Base-by-base conservation (phyloP, 2,329 filamentous ascomycete species). In the Thielaviopsis euricoi region DNA sequence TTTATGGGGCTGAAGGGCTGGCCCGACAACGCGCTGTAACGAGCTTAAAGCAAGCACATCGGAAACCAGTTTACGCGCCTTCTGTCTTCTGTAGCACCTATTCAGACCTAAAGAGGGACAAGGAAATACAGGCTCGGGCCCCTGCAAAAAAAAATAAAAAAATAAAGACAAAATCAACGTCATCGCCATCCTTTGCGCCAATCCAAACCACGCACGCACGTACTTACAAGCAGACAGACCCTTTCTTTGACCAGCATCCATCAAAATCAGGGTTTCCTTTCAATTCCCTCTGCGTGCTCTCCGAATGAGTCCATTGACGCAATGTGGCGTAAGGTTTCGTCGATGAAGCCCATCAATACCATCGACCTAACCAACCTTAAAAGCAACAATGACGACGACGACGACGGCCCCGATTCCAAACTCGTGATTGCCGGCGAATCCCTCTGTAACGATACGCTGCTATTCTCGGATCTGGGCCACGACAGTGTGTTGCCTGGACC, bases 291-390 rank as follows among this genome's bases (percentile, higher is more conserved):
- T 2, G 49, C 21, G 22, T 13, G 26, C 17, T 53, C 19, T 52
- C 50, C 56, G 56, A 17, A 57, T 57, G 56, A 48, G 15, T 37
- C 13, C 23, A 22, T 17, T 17, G 51, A 19, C 40, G 50, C n/a
- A 26, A 46, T 51, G 22, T 13, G n/a, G 22, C 22, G 25, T 48
- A 22, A 50, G 26, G 33, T 53, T 29, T 46, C 52, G 56, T 57
- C 50, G 25, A 53, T 57, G 49, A 48, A 48, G 26, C 40, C 50
- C 26, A 53, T 57, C 33, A 52, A 46, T 26, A 22, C 29, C 49
- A 57, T 57, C 50, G 56, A 53, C 23, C 50, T 57, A 25, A 57
- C 56, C 12, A 40, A 53, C 25, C 56, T 57, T 25, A 21, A 37
- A 37, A 57, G 50, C 48, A 56, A 26, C 25, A 26, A 29, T 17